A percentile compares a stretch with the other conserved stretches of the same genome.
Evolutionary conservation across 225 moss, liverwort and hornwort species (phyloP).

Genomic region (Antitrichia curtipendula): DNA sequence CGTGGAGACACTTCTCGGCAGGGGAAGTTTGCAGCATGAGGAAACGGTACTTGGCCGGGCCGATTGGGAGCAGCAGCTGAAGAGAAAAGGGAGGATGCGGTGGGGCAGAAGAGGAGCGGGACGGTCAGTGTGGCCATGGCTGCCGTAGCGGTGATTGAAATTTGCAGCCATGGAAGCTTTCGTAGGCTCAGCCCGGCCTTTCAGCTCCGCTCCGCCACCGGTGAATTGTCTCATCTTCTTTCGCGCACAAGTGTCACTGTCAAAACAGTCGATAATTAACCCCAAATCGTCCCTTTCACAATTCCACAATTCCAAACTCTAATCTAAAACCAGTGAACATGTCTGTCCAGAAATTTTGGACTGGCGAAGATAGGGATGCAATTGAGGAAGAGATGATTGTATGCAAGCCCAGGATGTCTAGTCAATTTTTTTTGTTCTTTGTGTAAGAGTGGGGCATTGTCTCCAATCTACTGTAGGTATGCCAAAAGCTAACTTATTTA

Average conservation of each 20-base stretch:
- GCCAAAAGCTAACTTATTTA: neutral
- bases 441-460: fast-evolving
- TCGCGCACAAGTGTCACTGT: neutral
- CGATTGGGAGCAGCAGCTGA: neutral
- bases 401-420: neutral
- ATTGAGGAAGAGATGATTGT: neutral
- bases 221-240: neutral
- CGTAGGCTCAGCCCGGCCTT: neutral
- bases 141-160: neutral
- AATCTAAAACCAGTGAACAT: neutral
- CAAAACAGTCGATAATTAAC: neutral
- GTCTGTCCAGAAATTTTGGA: fast-evolving
- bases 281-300: too few species aligned
- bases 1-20: neutral
- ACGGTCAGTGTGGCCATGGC: neutral
- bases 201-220: neutral
- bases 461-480: neutral
- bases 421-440: neutral
- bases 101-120: neutral
- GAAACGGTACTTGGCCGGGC: neutral
- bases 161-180: neutral
- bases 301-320: neutral
- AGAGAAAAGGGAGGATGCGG: neutral
- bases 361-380: fast-evolving
- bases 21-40: neutral